phyloP scores from a whole-genome alignment of 352 stramenopile species.

The Phytophthora megakarya region DNA sequence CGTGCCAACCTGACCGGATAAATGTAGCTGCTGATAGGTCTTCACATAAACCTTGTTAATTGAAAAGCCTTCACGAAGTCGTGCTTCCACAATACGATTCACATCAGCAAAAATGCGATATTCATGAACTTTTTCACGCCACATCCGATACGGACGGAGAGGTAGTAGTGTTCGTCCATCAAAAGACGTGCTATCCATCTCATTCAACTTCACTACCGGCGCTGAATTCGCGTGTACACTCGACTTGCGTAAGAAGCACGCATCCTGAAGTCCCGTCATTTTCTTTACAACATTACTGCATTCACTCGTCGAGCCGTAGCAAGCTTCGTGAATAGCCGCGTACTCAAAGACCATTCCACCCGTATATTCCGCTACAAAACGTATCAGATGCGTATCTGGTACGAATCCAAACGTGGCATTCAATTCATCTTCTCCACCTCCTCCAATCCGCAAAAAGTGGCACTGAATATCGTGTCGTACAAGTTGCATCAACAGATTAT shows the following conservation, averaged over 20 bases:
- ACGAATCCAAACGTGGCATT: constrained; percentile 86
- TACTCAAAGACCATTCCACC: constrained; percentile 75
- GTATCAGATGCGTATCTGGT: constrained; percentile 77
- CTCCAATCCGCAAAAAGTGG: constrained; percentile 79
- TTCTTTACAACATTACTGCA: constrained; percentile 41
- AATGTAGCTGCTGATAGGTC: constrained; percentile 40
- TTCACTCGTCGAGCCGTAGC: constrained; percentile 41
- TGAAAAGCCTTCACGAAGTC: constrained; percentile 79
- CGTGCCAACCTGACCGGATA: constrained; percentile 17
- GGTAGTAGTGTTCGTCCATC: constrained; percentile 65
- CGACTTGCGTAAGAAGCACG: constrained; percentile 68
- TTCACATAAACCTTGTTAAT: constrained; percentile 85
- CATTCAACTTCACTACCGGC: constrained; percentile 70
- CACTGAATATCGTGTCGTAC: constrained; percentile 87
- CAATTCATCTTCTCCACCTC: constrained; percentile 51
- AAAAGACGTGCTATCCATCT: constrained; percentile 74
- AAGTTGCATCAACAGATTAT: constrained; percentile 90
- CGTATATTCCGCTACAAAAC: constrained; percentile 77
- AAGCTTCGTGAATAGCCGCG: constrained; percentile 55
- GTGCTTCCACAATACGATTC: constrained; percentile 80
- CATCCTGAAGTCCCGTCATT: constrained; percentile 69
- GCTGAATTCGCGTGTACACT: constrained; percentile 69
- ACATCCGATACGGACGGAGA: constrained; percentile 83
- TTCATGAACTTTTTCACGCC: constrained; percentile 88
- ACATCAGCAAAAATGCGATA: constrained; percentile 86